Base-by-base conservation (phyloP, 352 stramenopile species). In the Phytophthora sojae region DNA sequence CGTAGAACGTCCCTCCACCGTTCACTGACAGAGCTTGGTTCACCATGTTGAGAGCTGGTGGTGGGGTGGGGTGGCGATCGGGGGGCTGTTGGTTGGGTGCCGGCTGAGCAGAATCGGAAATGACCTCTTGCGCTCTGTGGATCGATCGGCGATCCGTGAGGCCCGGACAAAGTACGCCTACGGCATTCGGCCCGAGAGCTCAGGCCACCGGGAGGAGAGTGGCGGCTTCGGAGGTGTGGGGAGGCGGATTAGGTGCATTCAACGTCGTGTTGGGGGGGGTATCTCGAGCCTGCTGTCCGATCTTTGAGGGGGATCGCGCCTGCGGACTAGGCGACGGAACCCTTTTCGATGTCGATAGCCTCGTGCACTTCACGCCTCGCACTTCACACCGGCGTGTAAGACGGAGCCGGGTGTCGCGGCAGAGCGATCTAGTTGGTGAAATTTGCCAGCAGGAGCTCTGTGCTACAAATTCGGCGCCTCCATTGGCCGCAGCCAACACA, bases 291-390 rank as follows among this genome's bases (percentile, higher is more conserved):
- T 61, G 47, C 66, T 73, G 54, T 42, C 66, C 44, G 66, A 61
- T 69, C 66, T 62, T 52, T 45, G 32, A 55, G 44, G 65, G 60
- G 56, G 57, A 71, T 64, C 64, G 32, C 29, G 21, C 19, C 42
- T n/a, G 26, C 17, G 32, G 37, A 67, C 50, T 61, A 61, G 51
- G 61, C 23, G 25, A 71, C 32, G 39, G 25, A 73, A 59, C 66
- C 60, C 60, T 69, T 69, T 57, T 69, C 66, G 47, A 52, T 45
- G 21, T 69, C 44, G 52, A 73, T 62, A 69, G 52, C 45, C 53
- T 54, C 19, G 61, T 68, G 37, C 21, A 57, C 53, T 62, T 69
- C 52, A 62, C 52, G 42, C 15, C 21, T 60, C n/a, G 30, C 64
- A 69, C 56, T 66, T 60, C 45, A 61, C 54, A 17, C 52, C 25